phyloP scores from a whole-genome alignment of 1,284 basidiomycete genomes.

The Anthracocystis setariae region DNA sequence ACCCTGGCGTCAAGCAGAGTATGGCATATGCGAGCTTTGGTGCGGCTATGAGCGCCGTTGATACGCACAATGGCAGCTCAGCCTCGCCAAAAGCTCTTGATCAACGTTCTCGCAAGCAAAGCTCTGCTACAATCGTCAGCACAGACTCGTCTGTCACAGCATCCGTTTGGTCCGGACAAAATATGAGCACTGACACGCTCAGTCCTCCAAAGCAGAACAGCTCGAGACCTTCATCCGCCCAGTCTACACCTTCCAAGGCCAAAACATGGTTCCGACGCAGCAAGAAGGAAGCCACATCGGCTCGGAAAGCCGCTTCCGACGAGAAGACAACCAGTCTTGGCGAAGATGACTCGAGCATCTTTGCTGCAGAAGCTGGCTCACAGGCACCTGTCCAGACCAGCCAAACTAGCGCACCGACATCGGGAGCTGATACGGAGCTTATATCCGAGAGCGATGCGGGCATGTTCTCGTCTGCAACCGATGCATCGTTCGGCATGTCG shows the following conservation, averaged over 20 bases:
- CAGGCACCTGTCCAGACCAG: conserved; percentile 30
- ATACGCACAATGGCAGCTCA: conserved; percentile 12
- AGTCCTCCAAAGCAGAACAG: conserved; percentile 15
- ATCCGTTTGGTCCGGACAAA: conserved; percentile 23
- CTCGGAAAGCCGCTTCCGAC: conserved; percentile 2
- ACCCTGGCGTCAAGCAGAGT: conserved; percentile 16
- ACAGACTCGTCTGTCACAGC: conserved; percentile 14
- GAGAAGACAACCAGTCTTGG: neutral
- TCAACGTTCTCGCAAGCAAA: conserved; percentile 29
- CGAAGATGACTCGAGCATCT: conserved; percentile 6
- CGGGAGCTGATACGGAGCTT: conserved; percentile 28
- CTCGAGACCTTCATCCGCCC: conserved; percentile 14
- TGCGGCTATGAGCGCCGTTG: conserved; percentile 46
- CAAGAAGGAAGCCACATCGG: conserved; percentile 12
- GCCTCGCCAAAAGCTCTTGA: conserved; percentile 1
- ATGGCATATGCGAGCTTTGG: conserved; percentile 43
- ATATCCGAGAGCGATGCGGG: conserved; percentile 35
- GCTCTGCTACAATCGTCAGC: conserved; percentile 23
- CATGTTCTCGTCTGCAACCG: conserved; percentile 17
- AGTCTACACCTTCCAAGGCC: conserved; percentile 6
- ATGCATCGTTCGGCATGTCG: conserved; percentile 44
- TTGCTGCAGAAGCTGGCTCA: conserved; percentile 8
- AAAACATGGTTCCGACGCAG: conserved; percentile 31
- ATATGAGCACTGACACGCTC: conserved; percentile 46
- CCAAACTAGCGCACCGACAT: conserved; percentile 33